Base-by-base conservation (phyloP, 805 yeast species). In the Candida nonsorbophila region DNA sequence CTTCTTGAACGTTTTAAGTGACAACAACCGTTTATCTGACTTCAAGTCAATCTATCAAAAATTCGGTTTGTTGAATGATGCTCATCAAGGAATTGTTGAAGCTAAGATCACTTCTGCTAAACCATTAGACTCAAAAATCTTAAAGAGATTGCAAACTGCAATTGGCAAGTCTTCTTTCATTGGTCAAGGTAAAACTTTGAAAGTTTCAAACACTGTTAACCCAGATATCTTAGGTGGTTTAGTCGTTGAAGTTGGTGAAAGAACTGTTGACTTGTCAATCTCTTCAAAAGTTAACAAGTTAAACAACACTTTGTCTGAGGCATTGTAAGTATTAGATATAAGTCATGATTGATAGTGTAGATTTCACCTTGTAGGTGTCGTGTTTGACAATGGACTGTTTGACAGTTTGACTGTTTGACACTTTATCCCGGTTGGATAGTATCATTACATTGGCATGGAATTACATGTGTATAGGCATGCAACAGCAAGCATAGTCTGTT, bases 141-240 rank as follows among this genome's bases (percentile, higher is more conserved):
- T 92, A 55, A 70, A 68, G 58, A 84, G 84, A 67, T 70, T 92
- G 52, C 82, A 83, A 61, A 57, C 80, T 44, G 78, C 96, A 37
- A 74, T 92, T 50, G 59, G 81, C 42, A 75, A 70, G 57, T 87
- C 96, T 27, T 62, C 72, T 45, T 82, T 78, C 52, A 94, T 90
- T 39, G 95, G 95, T 46, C 62, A 69, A 33, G 90, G 85, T 50
- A 83, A 88, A 74, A 76, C 90, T 49, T 77, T 92, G 61, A 81
- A 82, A 70, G 69, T 92, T 48, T 66, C 77, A 47, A 90, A 87
- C 72, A 71, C 70, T 42, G 84, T 90, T 40, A 79, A 86, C 69
- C 85, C 95, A 42, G 92, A 83, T 43, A 84, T 92, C 56, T 72
- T 84, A 59, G 98, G 98, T 55, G 98, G 98, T 51, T 76, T 92